Percentiles rank a stretch among this genome's conserved stretches.
phyloP scores from a whole-genome alignment of 352 stramenopile genomes.

The Phytopythium boreale region DNA sequence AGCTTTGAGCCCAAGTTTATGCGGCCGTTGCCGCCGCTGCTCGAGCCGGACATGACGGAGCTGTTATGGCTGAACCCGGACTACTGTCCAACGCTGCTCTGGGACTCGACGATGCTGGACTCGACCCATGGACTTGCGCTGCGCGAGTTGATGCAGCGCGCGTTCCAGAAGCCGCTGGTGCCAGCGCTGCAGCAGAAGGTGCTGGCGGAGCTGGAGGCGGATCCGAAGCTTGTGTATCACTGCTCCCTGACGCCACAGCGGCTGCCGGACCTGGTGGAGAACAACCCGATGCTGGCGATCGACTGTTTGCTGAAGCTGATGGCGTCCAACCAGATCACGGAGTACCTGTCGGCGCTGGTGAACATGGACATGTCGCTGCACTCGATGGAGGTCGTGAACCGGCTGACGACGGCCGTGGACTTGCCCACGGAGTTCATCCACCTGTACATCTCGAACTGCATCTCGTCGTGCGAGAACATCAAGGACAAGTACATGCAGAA shows the following conservation, averaged over 20 bases:
- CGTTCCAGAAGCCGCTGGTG: slow-evolving; percentile 87
- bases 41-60: slow-evolving; percentile 87
- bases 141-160: slow-evolving; percentile 88
- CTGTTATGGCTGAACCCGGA: slow-evolving; percentile 92
- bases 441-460: slow-evolving; percentile 99
- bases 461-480: slow-evolving; percentile 98
- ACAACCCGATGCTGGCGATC: slow-evolving; percentile 98
- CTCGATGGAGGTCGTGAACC: slow-evolving; percentile 98
- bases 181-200: slow-evolving; percentile 89
- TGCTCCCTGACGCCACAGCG: slow-evolving; percentile 92
- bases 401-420: slow-evolving; percentile 89
- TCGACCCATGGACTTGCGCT: slow-evolving; percentile 83
- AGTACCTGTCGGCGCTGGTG: slow-evolving; percentile 96
- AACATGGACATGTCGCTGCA: slow-evolving; percentile 99
- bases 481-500: slow-evolving; percentile 99
- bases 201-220: slow-evolving; percentile 83
- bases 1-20: slow-evolving; percentile 90
- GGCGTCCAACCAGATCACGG: slow-evolving; percentile 90
- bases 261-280: slow-evolving; percentile 96
- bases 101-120: slow-evolving; percentile 90
- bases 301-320: slow-evolving; percentile 94
- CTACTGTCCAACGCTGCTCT: slow-evolving; percentile 88
- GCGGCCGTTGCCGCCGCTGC: slow-evolving; percentile 75
- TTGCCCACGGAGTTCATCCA: slow-evolving; percentile 98
- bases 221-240: slow-evolving; percentile 90